Percentiles rank a stretch among this genome's conserved stretches.
These are phyloP conservation scores for Amanita phalloides DNA, from an alignment of 768 basidiomycete species.

Conservation along the genomic window DNA sequence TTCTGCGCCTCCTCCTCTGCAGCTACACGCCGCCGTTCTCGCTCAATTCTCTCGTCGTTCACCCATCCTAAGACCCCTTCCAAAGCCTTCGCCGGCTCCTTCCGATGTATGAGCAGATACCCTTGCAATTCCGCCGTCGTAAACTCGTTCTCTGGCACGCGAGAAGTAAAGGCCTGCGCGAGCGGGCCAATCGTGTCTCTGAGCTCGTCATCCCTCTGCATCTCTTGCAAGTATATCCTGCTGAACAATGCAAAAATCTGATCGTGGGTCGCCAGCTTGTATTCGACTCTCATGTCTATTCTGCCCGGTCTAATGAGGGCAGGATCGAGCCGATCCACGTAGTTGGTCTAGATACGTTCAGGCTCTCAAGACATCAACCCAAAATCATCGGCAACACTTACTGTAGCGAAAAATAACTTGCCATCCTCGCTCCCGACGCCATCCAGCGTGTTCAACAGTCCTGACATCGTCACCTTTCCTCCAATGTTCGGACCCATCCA, in stretches of 20 bases:
- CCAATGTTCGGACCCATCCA: no score
- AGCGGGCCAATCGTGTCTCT: conserved; percentile 12
- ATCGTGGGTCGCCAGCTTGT: conserved; percentile 32
- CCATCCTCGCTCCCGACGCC: conserved; percentile 54
- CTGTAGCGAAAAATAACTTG: conserved; percentile 50
- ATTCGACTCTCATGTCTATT: conserved; percentile 43
- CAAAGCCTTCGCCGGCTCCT: conserved; percentile 24
- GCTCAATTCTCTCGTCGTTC: conserved; percentile 21
- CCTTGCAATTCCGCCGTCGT: conserved; percentile 55
- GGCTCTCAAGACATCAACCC: neutral
- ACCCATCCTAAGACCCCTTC: conserved; percentile 31
- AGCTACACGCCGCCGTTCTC: conserved; percentile 21
- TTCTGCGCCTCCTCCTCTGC: neutral
- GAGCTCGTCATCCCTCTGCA: conserved; percentile 10
- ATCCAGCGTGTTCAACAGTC: conserved; percentile 48
- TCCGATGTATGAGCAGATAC: conserved; percentile 38
- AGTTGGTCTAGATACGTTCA: conserved; percentile 32
- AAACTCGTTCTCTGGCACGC: conserved; percentile 36
- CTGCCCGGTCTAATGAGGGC: conserved; percentile 47
- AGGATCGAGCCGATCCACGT: conserved; percentile 42
- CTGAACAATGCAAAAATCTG: conserved; percentile 39
- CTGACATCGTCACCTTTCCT: conserved; percentile 37
- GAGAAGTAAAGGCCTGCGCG: conserved; percentile 28
- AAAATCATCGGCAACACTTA: conserved; percentile 11
- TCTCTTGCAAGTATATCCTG: conserved; percentile 33